Conservation (phyloP, 108 stramenopile species). For the Fragilariopsis cylindrus region DNA sequence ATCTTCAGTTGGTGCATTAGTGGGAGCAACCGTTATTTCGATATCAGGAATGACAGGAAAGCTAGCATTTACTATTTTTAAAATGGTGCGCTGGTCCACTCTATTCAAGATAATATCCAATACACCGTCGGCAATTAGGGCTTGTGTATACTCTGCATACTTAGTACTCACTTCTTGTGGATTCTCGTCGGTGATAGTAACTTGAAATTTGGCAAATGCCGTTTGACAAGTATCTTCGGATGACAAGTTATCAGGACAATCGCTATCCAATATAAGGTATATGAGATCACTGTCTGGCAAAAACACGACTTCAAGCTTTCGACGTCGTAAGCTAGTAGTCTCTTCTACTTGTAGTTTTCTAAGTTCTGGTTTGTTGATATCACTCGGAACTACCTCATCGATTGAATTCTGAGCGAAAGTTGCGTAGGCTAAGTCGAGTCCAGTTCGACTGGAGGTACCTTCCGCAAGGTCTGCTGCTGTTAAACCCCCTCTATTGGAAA, state of each 20-base stretch:
- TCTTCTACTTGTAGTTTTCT: background rate
- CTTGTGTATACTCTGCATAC: slow-evolving; percentile 29
- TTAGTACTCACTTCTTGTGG: slow-evolving; percentile 10
- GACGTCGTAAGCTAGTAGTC: background rate
- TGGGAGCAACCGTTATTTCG: slow-evolving; percentile 24
- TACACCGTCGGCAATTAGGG: slow-evolving; percentile 11
- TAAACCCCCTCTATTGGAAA: slow-evolving; percentile 27
- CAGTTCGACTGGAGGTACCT: slow-evolving; percentile 28
- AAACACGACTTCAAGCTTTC: slow-evolving; percentile 27
- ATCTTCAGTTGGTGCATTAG: slow-evolving; percentile 13
- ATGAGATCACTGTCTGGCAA: slow-evolving; percentile 9
- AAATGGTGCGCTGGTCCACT: slow-evolving; percentile 8
- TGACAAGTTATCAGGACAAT: slow-evolving; percentile 26
- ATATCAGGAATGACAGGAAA: slow-evolving; percentile 16
- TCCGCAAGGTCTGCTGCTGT: slow-evolving; percentile 15
- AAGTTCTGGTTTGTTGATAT: background rate
- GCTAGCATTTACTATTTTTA: slow-evolving; percentile 29
- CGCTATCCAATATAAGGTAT: slow-evolving; percentile 27
- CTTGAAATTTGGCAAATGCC: slow-evolving; percentile 41
- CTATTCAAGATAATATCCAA: slow-evolving; percentile 18
- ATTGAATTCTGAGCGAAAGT: slow-evolving; percentile 23
- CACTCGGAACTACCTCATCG: background rate
- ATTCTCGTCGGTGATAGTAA: slow-evolving; percentile 27
- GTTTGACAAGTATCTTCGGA: slow-evolving; percentile 21
- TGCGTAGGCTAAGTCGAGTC: slow-evolving; percentile 35